Base-by-base conservation (phyloP, 495 filamentous ascomycete genomes). In the Aspergillus ostianus region DNA sequence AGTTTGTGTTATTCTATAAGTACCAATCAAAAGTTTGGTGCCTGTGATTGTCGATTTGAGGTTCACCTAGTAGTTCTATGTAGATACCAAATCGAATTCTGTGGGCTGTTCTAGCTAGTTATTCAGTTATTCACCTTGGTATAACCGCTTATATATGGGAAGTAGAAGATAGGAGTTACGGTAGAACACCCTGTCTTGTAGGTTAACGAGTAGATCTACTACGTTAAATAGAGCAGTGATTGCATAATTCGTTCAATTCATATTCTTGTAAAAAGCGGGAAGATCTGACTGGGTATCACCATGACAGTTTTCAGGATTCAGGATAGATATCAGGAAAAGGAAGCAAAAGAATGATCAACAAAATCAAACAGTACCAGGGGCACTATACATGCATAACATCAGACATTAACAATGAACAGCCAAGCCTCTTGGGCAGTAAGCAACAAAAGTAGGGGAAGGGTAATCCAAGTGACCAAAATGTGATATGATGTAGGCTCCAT, bases 401-500 rank as follows among this genome's bases (percentile, higher is more conserved):
- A 41, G 36, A 41, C 36, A 41, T 41, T 41, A 41, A 41, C 36
- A 41, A 41, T 15, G 13, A 41, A 41, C 36, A 41, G 36, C 3
- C 10, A 41, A 41, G 36, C 36, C 36, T 12, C 36, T 41, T 13
- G 36, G 36, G 13, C 9, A 41, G 36, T 2, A 41, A 10, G 13
- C 36, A 41, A 41, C 36, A 15, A 10, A 41, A 41, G 15, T 41
- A 17, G 36, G 13, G 36, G 9, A 41, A 15, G 36, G 36, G 36
- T 41, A 41, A 41, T 49, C 23, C 1, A 49, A 20, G 15, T 19
- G 47, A 4, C 8, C 18, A 12, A 36, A 60, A 57, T 23, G 29
- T 56, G 53, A 48, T 45, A 30, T 48, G 21, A 20, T 48, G 55
- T 46, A 30, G 19, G 20, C n/a, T 13, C 23, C 36, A 47, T 32